Evolutionary conservation across 139 green algal genomes (phyloP).

Genomic region (Volvox africanus): DNA sequence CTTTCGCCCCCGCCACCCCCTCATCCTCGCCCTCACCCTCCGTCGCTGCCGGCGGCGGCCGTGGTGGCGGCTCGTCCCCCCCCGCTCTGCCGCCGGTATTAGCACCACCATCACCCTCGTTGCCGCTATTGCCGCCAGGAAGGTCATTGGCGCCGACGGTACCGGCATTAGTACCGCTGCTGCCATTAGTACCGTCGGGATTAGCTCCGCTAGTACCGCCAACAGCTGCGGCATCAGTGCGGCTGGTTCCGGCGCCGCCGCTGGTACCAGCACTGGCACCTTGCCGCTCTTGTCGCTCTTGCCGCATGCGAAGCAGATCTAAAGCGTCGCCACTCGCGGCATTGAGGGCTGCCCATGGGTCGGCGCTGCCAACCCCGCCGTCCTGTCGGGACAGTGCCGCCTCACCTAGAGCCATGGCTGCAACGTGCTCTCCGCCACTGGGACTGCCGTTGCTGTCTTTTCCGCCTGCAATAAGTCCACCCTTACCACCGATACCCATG

Average conservation of each 20-base stretch:
- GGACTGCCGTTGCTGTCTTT: neutral
- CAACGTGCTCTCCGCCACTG: too few relatives aligned
- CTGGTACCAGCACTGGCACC: neutral
- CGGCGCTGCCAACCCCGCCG: too few relatives aligned
- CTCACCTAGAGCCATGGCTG: too few relatives aligned
- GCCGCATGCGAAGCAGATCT: too few relatives aligned
- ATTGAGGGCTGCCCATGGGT: too few relatives aligned
- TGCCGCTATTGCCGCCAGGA: neutral
- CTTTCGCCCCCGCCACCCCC: neutral
- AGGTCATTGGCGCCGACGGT: neutral
- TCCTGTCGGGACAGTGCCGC: too few relatives aligned
- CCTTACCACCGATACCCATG: neutral
- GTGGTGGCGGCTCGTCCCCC: neutral
- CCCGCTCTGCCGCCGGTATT: neutral
- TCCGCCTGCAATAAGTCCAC: neutral
- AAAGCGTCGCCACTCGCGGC: too few relatives aligned
- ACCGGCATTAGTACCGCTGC: neutral
- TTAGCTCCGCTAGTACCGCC: neutral
- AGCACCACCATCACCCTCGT: neutral
- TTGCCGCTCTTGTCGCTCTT: too few relatives aligned
- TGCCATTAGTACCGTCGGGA: neutral
- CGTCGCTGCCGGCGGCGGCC: neutral
- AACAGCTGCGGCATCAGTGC: neutral
- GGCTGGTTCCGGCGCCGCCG: neutral
- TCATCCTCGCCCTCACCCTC: neutral